Evolutionary conservation across 2,329 filamentous ascomycete genomes (phyloP).

Genomic region (Fusarium sp.): DNA sequence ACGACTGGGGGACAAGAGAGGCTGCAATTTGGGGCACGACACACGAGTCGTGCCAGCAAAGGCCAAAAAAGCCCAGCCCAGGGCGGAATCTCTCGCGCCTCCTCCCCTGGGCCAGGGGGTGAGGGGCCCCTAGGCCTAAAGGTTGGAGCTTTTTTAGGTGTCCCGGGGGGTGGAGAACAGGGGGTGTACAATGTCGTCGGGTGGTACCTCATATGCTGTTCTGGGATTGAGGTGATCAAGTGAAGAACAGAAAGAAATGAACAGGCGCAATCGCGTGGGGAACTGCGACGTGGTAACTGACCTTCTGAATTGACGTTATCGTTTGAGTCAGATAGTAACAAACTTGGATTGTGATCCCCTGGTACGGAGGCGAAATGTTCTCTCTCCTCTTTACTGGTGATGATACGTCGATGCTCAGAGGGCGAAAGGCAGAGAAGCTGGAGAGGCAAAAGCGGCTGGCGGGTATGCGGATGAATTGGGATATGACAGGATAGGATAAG

Average conservation of each 20-base stretch:
- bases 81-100: slow-evolving; percentile 44
- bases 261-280: background rate
- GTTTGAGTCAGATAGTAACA: background rate
- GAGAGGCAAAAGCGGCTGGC: background rate
- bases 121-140: slow-evolving; percentile 28
- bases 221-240: slow-evolving; percentile 11
- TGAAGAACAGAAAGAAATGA: background rate
- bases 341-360: background rate
- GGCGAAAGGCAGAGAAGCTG: slow-evolving; percentile 1
- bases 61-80: slow-evolving; percentile 43
- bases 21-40: slow-evolving; percentile 46
- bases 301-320: background rate
- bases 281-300: background rate
- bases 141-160: slow-evolving; percentile 18
- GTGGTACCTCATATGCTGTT: background rate
- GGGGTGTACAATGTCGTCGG: slow-evolving; percentile 15
- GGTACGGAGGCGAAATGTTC: background rate
- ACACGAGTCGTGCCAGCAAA: slow-evolving; percentile 46
- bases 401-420: slow-evolving; percentile 6
- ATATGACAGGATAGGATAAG: background rate
- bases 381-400: background rate
- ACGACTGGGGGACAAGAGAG: slow-evolving; percentile 30
- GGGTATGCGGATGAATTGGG: slow-evolving; percentile 15
- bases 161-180: slow-evolving; percentile 22
- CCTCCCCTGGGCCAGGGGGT: slow-evolving; percentile 44